phyloP scores from a whole-genome alignment of 164 flowering plant species.

The Vitis labrusca region DNA sequence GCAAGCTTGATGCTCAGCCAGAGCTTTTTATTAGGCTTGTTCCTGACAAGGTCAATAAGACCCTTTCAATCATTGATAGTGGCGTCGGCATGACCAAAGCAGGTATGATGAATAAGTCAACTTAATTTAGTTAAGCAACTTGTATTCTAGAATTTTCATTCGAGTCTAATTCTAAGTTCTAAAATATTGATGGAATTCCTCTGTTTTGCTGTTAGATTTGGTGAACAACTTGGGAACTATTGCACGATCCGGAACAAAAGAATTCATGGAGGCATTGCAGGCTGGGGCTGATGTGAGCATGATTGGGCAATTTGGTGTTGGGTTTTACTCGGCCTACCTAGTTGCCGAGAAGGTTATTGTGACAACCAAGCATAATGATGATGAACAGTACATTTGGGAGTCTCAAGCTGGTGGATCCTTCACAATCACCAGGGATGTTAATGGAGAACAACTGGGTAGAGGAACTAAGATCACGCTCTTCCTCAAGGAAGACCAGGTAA shows the following conservation, averaged over 20 bases:
- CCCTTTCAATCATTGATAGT: conserved; percentile 28
- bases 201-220: conserved; percentile 17
- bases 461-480: neutral
- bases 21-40: conserved; percentile 31
- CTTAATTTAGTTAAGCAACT: too few relatives aligned
- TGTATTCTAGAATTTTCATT: too few relatives aligned
- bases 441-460: neutral
- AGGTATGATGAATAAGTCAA: conserved; percentile 3
- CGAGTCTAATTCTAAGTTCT: neutral
- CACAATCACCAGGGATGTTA: too few relatives aligned
- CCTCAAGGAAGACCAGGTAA: conserved; percentile 1
- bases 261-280: conserved; percentile 36
- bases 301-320: conserved; percentile 37
- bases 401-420: conserved; percentile 10
- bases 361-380: conserved; percentile 25
- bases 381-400: conserved; percentile 26
- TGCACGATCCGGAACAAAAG: conserved; percentile 34
- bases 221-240: conserved; percentile 34
- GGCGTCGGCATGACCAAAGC: conserved; percentile 36
- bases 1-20: conserved; percentile 32
- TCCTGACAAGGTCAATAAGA: conserved; percentile 29
- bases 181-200: too few relatives aligned
- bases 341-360: conserved; percentile 27
- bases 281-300: conserved; percentile 43
- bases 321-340: conserved; percentile 31